Evolutionary conservation across 768 basidiomycete genomes (phyloP).

Genomic region (Hericium rajendrae): DNA sequence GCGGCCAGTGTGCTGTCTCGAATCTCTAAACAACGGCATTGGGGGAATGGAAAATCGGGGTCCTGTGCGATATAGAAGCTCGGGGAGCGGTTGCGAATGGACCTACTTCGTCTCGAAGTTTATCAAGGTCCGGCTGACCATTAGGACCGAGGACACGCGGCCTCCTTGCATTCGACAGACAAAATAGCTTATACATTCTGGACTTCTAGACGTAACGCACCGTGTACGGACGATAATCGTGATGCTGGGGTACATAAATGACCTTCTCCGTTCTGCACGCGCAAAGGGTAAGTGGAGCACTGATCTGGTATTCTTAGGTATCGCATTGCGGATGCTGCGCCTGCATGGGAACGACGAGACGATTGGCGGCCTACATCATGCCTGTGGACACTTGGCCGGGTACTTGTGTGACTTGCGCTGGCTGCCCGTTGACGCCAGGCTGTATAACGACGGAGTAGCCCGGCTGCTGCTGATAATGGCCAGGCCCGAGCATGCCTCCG

Average conservation of each 20-base stretch:
- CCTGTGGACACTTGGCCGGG: conserved; percentile 25
- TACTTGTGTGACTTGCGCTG: conserved; percentile 53
- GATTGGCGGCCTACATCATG: not conserved
- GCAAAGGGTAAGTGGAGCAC: not conserved
- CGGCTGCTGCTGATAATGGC: conserved; percentile 39
- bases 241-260: not conserved
- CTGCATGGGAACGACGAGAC: too few species aligned
- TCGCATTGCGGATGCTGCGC: not conserved
- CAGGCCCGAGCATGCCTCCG: conserved; percentile 20
- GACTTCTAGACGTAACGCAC: not conserved
- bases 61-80: too few species aligned
- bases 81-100: too few species aligned
- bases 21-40: not conserved
- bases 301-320: not conserved
- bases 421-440: conserved; percentile 50
- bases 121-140: not conserved
- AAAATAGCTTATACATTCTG: not conserved
- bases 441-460: conserved; percentile 64
- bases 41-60: not conserved
- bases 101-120: not conserved
- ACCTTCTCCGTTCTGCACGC: not conserved
- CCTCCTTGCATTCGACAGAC: not conserved
- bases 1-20: not conserved
- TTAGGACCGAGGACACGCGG: not conserved
- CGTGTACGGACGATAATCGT: not conserved